phyloP scores from a whole-genome alignment of 306 rosid species.

The Citrullus amarus region DNA sequence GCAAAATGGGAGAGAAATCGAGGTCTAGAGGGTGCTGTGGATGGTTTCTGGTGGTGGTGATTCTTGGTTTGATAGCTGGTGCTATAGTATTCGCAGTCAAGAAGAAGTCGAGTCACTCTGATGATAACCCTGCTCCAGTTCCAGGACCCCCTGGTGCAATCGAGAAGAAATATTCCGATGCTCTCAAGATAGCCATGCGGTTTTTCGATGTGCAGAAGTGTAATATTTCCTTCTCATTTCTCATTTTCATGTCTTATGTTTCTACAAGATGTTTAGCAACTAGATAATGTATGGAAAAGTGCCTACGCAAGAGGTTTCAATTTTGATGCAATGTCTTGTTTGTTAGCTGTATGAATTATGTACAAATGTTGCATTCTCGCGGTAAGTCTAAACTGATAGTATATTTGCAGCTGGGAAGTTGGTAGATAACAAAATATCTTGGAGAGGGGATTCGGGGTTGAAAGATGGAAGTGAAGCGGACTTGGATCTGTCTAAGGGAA shows the following conservation, averaged over 20 bases:
- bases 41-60: constrained; percentile 50
- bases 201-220: constrained; percentile 92
- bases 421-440: constrained; percentile 46
- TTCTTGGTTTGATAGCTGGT: constrained; percentile 48
- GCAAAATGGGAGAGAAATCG: constrained; percentile 49
- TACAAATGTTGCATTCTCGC: not conserved
- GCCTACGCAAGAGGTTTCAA: too few relatives aligned
- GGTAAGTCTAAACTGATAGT: not conserved
- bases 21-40: constrained; percentile 48
- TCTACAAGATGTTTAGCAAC: not conserved
- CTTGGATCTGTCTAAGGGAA: constrained; percentile 75
- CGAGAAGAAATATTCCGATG: constrained; percentile 46
- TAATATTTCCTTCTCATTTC: constrained; percentile 8
- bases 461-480: constrained; percentile 58
- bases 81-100: constrained; percentile 34
- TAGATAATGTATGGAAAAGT: not conserved
- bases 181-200: constrained; percentile 62
- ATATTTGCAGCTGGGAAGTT: constrained; percentile 59
- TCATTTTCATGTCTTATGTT: not conserved
- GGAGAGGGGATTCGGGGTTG: constrained; percentile 93
- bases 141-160: constrained; percentile 79
- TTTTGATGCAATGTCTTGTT: not conserved
- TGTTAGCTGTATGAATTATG: not conserved
- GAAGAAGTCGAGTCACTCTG: constrained; percentile 33
- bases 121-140: constrained; percentile 38